A percentile compares a stretch with the other conserved stretches of the same genome.
phyloP scores from a whole-genome alignment of 2,329 filamentous ascomycete genomes.

The Alternaria infectoria region DNA sequence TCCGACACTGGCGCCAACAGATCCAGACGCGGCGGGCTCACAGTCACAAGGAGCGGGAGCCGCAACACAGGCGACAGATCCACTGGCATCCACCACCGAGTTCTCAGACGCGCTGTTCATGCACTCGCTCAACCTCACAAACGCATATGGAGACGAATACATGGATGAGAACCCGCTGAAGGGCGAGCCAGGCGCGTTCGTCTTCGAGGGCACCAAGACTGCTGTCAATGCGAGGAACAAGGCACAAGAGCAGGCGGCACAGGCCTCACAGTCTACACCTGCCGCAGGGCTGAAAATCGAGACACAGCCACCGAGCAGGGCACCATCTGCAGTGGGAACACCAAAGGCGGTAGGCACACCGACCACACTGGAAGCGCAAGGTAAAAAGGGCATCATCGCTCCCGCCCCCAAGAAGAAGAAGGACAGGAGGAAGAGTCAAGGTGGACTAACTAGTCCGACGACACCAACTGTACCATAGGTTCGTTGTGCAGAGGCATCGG shows the following conservation, averaged over 20 bases:
- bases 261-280: constrained; percentile 16
- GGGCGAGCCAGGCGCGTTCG: constrained; percentile 68
- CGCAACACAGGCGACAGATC: constrained; percentile 13
- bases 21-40: constrained; percentile 29
- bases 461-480: constrained; percentile 29
- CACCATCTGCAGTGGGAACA: constrained; percentile 37
- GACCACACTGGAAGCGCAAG: constrained; percentile 21
- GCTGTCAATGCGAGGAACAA: constrained; percentile 51
- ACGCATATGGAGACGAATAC: constrained; percentile 65
- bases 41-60: constrained; percentile 29
- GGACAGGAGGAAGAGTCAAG: constrained; percentile 49
- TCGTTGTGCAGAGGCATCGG: not conserved
- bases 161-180: constrained; percentile 69
- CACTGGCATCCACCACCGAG: constrained; percentile 24
- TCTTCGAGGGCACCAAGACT: constrained; percentile 56
- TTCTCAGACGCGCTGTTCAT: constrained; percentile 46
- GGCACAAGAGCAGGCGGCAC: constrained; percentile 40
- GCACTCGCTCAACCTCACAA: constrained; percentile 59
- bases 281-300: constrained; percentile 27
- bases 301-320: constrained; percentile 29
- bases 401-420: constrained; percentile 38
- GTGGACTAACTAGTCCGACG: constrained; percentile 38
- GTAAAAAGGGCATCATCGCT: constrained; percentile 34
- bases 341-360: constrained; percentile 33
- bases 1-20: constrained; percentile 33